Base-by-base conservation (phyloP, 116 monocot species). In the Cymodocea nodosa region DNA sequence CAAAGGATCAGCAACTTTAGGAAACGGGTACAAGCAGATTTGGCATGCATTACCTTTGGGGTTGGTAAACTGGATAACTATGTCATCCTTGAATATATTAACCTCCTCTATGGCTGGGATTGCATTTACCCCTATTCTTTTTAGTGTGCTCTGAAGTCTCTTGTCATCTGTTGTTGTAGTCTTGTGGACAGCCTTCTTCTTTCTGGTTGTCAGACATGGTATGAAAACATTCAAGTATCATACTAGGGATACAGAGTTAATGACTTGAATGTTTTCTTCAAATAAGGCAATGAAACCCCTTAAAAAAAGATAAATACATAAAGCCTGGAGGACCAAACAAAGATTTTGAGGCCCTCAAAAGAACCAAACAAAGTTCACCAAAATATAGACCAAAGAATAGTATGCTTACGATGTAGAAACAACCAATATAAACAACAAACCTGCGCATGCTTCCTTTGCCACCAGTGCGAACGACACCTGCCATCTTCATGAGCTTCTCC, bases 61-160 rank as follows among this genome's bases (percentile, higher is more conserved):
- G 60, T 85, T 88, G 68, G 64, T 30, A 74, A 93, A 93, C 60
- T 93, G 92, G 37, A 93, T 93, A 17, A 93, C 85, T 15, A 77
- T 48, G 76, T 93, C 92, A 79, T 93, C 92, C 71, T 88, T 85
- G 66, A 93, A 93, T 62, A 93, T 85, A 66, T 93, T 88, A 25
- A 93, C 92, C 75, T 93, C 92, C 77, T 93, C 92, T 52, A 92
- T 92, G 15, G 81, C 84, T 72, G 92, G 92, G n/a, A 92, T 92
- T 30, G 74, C 52, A 72, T 92, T 92, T 0, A 87, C 87, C 20
- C 87, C 87, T 40, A 92, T 80, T 70, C 92, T 75, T 65, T 92
- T 92, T 66, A 92, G 61, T 23, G 92, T 92, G 71, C 82, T 92
- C 51, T 92, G 92, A 65, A 92, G 92, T 61, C 82, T 78, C 62